phyloP scores from a whole-genome alignment of 2,329 filamentous ascomycete genomes.

The Diatrype stigma region DNA sequence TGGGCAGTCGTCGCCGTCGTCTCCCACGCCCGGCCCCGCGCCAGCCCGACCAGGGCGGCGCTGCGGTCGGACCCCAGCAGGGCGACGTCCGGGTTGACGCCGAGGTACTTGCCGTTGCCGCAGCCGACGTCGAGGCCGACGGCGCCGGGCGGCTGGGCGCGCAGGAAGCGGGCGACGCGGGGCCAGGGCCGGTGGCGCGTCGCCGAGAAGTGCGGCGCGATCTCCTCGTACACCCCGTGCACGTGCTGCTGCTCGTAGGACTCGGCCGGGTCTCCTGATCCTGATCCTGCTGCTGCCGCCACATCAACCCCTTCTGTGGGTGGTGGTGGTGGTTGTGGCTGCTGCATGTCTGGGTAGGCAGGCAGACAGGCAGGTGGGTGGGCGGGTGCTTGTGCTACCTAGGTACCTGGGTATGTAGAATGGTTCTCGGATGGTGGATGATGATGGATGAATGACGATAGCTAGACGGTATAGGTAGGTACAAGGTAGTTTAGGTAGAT shows the following conservation, averaged over 20 bases:
- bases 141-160: slow-evolving; percentile 60
- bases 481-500: no score
- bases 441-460: no score
- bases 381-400: no score
- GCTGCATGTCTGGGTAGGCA: no score
- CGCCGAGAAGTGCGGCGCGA: slow-evolving; percentile 78
- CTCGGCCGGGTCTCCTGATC: slow-evolving; percentile 32
- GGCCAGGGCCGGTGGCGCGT: slow-evolving; percentile 88
- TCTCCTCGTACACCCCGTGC: slow-evolving; percentile 85
- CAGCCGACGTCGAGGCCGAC: slow-evolving; percentile 90
- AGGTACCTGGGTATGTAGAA: no score
- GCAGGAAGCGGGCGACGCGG: slow-evolving; percentile 76
- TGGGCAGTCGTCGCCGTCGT: no score
- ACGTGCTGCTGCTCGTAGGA: slow-evolving; percentile 83
- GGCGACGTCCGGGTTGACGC: slow-evolving; percentile 71
- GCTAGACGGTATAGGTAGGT: no score
- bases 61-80: slow-evolving; percentile 84
- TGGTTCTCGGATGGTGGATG: no score
- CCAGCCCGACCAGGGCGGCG: slow-evolving; percentile 49
- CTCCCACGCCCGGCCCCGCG: slow-evolving; percentile 29
- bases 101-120: slow-evolving; percentile 93
- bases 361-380: no score
- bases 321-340: no score
- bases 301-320: no score
- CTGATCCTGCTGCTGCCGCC: background rate